Evolutionary conservation across 129 eudicot species (phyloP), one percentile per base, ranked within the genome.

Genomic region (Chrysanthemum lavandulifolium): DNA sequence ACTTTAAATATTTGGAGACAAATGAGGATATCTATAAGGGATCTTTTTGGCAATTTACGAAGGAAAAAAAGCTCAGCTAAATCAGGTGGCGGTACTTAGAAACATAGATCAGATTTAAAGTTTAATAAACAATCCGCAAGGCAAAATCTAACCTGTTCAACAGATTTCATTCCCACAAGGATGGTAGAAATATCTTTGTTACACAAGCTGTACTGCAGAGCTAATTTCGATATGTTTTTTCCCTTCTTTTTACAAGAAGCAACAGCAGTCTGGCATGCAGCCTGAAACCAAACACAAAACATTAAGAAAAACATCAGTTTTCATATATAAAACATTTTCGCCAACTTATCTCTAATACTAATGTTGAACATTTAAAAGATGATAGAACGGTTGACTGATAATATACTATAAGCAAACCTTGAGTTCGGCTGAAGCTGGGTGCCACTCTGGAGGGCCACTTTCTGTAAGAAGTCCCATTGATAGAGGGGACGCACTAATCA

Each of bases 401-500:
- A 58, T 9, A 62, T 62, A 63, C 45, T 5, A 36, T 53, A 66
- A 25, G 63, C 68, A 43, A 61, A 93, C 99, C 96, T 90, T 83
- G 21, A 94, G 89, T 73, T 88, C 91, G 45, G 86, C 76, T 63
- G 99, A 76, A 71, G 99, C 99, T 62, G 97, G 99, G 73, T 94
- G 99, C 99, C 99, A 90, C 29, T 78, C 91, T 61, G 99, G 99
- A 65, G 96, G 93, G 45, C 96, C 97, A 76, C 58, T 86, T 72
- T 94, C 97, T 55, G 99, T 94, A 61, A 94, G 97, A 86, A 94
- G 99, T 47, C 99, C 99, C 99, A 94, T 94, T 64, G 99, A 84
- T 47, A 94, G 79, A 9, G 98, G 98, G 70, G 98, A 87, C 67
- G 97, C 98, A 80, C 90, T 87, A 53, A 94, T 94, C 67, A 94